phyloP scores from a whole-genome alignment of 768 basidiomycete species.

The Clitopilus passeckerianus region DNA sequence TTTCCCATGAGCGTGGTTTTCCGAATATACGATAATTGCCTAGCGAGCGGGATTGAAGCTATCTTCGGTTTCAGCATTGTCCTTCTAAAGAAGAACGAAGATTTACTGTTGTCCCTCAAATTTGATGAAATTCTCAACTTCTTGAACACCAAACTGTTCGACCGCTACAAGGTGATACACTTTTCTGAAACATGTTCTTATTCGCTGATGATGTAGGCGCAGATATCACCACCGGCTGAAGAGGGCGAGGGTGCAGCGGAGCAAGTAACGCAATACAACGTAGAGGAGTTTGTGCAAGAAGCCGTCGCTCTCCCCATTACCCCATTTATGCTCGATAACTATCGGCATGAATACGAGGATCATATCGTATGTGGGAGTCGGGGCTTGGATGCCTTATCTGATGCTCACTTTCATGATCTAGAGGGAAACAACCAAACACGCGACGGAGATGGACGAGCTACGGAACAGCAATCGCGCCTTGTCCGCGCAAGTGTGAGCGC shows the following conservation, averaged over 20 bases:
- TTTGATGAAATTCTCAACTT: conserved; percentile 90
- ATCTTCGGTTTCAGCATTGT: conserved; percentile 93
- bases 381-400: not conserved
- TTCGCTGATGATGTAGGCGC: not conserved
- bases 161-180: conserved; percentile 58
- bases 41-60: conserved; percentile 96
- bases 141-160: conserved; percentile 77
- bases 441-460: conserved; percentile 77
- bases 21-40: conserved; percentile 93
- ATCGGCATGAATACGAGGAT: conserved; percentile 86
- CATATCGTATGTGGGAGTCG: conserved; percentile 36
- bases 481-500: conserved; percentile 71
- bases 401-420: conserved; percentile 10
- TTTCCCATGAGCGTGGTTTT: conserved; percentile 94
- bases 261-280: conserved; percentile 39
- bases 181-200: not conserved
- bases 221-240: conserved; percentile 18
- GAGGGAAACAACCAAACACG: conserved; percentile 78
- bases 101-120: conserved; percentile 68
- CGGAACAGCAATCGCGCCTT: conserved; percentile 75
- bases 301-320: conserved; percentile 84
- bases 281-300: conserved; percentile 84
- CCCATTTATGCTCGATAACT: conserved; percentile 92
- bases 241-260: conserved; percentile 20
- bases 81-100: conserved; percentile 85